Evolutionary conservation across 108 stramenopile genomes (phyloP).

Genomic region (Asterionellopsis glacialis): DNA sequence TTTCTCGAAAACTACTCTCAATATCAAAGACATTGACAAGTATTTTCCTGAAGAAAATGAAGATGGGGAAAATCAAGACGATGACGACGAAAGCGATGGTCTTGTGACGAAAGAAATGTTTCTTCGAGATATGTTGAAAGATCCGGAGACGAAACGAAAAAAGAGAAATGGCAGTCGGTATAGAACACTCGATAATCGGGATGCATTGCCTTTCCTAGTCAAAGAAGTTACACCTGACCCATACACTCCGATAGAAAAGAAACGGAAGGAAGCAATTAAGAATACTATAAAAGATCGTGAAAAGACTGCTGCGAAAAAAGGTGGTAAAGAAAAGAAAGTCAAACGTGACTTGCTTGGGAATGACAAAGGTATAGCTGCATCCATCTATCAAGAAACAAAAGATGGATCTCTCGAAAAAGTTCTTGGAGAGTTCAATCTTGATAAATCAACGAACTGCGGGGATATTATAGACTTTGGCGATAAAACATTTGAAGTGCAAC

Average conservation of each 20-base stretch:
- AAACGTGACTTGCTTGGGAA: neutral
- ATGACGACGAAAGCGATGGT: conserved; percentile 28
- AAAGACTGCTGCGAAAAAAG: conserved; percentile 11
- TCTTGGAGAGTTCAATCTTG: conserved; percentile 66
- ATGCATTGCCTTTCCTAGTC: conserved; percentile 66
- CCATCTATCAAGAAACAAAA: conserved; percentile 17
- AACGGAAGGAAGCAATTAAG: conserved; percentile 32
- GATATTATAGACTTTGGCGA: conserved; percentile 63
- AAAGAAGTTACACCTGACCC: conserved; percentile 69
- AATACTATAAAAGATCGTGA: conserved; percentile 27
- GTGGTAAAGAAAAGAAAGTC: neutral
- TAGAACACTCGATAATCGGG: conserved; percentile 56
- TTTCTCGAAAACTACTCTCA: no score
- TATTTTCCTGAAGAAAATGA: no score
- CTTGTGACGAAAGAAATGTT: conserved; percentile 54
- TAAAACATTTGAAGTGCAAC: conserved; percentile 52
- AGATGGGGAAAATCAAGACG: no score
- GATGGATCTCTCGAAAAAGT: conserved; percentile 35
- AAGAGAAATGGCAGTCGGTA: neutral
- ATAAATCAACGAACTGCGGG: conserved; percentile 72
- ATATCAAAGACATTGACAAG: no score
- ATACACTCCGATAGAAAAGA: conserved; percentile 38
- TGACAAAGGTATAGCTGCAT: conserved; percentile 24
- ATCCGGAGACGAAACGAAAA: conserved; percentile 23
- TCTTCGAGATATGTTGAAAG: conserved; percentile 42